Base-by-base conservation (phyloP, 108 stramenopile genomes). In the Parietichytrium sp. region DNA sequence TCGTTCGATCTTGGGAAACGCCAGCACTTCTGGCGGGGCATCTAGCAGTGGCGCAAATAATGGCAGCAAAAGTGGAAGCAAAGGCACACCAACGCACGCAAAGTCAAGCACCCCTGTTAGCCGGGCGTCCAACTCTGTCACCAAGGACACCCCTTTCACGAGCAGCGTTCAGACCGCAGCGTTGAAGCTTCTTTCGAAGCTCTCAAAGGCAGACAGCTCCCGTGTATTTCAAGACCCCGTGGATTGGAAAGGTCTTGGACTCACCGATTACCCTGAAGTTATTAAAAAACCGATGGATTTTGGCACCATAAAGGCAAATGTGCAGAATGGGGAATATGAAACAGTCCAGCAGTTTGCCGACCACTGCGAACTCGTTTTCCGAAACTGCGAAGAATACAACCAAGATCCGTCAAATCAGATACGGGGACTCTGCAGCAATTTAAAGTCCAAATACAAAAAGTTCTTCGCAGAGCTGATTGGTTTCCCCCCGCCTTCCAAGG, bases 321-420 rank as follows among this genome's bases (percentile, higher is more conserved):
- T 91, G 12, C 80, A 83, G 13, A 42, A 51, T 36, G 54, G 83
- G 20, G 30, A 26, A 12, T 90, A 88, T 84, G 33, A 29, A 4
- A 55, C 80, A 42, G 36, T 85, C 45, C 54, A 84, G 26, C 54
- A 83, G 38, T 79, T 88, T 36, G 54, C 72, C 12, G 86, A 53
- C 4, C 88, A 90, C 51, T 84, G 87, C 4, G 15, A 45, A 48
- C 88, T 89, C 30, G 84, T 87, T 13, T 93, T 94, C 83, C 50
- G 78, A 50, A 96, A 98, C 80, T 94, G 95, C 42, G 93, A 92
- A 90, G 51, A 7, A 7, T 98, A 97, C 88, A 96, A 97, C 88
- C n/a, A n/a, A n/a, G n/a, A n/a, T n/a, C n/a, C n/a, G n/a, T n/a
- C n/a, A n/a, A n/a, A n/a, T n/a, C n/a, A n/a, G n/a, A n/a, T n/a